Percentiles rank a stretch among this genome's conserved stretches.
phyloP scores from a whole-genome alignment of 139 green algal genomes.

The Deuterostichococcus epilithicus region DNA sequence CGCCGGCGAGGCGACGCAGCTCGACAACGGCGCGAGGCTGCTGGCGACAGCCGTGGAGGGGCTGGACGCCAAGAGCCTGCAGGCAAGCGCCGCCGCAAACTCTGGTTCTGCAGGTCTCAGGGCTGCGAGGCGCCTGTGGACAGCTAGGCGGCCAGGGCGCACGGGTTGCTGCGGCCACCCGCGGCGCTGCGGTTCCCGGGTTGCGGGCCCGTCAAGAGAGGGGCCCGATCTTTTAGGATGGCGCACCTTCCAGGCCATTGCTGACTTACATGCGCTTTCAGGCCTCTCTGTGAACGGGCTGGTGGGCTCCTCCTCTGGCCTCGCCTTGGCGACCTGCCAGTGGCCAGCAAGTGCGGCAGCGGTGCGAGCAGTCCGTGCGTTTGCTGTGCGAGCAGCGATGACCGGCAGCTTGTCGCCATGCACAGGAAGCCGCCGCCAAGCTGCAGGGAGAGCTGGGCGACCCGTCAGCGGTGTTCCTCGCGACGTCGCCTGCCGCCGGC shows the following conservation, averaged over 20 bases:
- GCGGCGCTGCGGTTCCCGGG: too few relatives aligned
- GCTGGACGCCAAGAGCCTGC: constrained; percentile 70
- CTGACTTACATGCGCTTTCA: neutral
- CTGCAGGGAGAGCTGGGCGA: constrained; percentile 63
- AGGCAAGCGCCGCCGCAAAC: constrained; percentile 10
- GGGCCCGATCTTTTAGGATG: too few relatives aligned
- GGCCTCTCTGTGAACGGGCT: neutral
- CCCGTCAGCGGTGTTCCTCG: constrained; percentile 72
- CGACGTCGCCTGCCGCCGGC: constrained; percentile 19
- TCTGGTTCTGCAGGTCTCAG: too few relatives aligned
- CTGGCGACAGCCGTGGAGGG: constrained; percentile 71
- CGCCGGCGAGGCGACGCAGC: constrained; percentile 27
- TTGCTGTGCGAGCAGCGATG: neutral
- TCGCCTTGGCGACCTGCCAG: too few relatives aligned
- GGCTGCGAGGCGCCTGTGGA: too few relatives aligned
- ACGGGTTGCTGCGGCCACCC: too few relatives aligned
- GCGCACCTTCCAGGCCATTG: too few relatives aligned
- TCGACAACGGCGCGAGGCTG: constrained; percentile 37
- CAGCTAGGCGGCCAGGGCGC: too few relatives aligned
- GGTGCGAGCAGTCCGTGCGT: too few relatives aligned
- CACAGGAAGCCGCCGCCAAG: constrained; percentile 59
- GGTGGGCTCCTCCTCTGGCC: neutral
- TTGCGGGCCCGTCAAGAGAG: too few relatives aligned
- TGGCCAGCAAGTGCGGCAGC: too few relatives aligned
- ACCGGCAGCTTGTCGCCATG: constrained; percentile 20